Conservation (phyloP, 768 basidiomycete species). For the Epithele typhae region DNA sequence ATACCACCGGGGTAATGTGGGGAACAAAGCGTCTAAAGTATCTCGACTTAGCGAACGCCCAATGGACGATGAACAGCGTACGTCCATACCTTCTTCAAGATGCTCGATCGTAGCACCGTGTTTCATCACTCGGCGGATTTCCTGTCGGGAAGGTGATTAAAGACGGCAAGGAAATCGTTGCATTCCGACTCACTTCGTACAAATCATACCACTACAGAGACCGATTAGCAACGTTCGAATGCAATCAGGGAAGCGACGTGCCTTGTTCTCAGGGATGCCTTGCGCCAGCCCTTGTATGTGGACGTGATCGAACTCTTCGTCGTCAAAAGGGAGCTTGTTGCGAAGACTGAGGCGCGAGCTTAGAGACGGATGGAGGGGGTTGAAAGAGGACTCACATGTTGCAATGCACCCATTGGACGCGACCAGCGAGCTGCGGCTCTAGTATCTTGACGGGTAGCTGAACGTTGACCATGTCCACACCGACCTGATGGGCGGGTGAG, state of each 20-base stretch:
- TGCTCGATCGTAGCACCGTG: constrained; percentile 71
- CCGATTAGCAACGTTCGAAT: background rate
- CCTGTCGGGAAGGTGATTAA: constrained; percentile 40
- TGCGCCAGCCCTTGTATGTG: constrained; percentile 39
- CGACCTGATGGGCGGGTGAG: constrained; percentile 43
- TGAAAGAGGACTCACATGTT: constrained; percentile 55
- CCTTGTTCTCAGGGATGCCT: constrained; percentile 75
- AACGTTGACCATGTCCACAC: constrained; percentile 74
- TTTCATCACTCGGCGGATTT: constrained; percentile 64
- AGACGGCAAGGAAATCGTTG: too few species aligned
- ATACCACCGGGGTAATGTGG: constrained; percentile 74
- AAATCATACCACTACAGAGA: constrained; percentile 55
- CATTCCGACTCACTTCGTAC: constrained; percentile 47
- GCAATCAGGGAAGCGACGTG: constrained; percentile 16
- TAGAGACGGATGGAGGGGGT: background rate
- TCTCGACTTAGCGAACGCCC: too few species aligned
- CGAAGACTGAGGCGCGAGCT: constrained; percentile 46
- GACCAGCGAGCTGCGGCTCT: constrained; percentile 45
- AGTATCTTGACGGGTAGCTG: constrained; percentile 57
- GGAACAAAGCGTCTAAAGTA: constrained; percentile 64
- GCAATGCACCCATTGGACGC: constrained; percentile 71
- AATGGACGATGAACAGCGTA: too few species aligned
- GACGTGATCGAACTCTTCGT: constrained; percentile 81
- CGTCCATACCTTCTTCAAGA: constrained; percentile 60
- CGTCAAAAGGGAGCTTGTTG: constrained; percentile 74